Evolutionary conservation across 2,329 filamentous ascomycete species (phyloP).

Genomic region (Xylaria polymorpha): DNA sequence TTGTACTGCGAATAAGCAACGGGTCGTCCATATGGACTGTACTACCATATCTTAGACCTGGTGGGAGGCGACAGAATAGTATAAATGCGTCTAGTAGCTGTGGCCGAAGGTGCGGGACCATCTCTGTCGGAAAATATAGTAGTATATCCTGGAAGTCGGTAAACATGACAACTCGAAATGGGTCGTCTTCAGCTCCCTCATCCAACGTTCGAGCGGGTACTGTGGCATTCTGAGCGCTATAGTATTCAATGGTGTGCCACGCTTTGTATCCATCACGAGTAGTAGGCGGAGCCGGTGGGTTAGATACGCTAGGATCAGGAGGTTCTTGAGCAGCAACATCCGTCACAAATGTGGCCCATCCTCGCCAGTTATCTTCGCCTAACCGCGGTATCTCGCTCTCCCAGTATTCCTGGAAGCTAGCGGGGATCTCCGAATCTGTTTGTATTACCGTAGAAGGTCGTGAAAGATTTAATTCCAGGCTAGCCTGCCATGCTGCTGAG

Average conservation of each 20-base stretch:
- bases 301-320: conserved; percentile 53
- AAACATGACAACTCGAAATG: conserved; percentile 83
- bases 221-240: conserved; percentile 59
- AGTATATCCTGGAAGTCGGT: conserved; percentile 77
- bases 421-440: conserved; percentile 47
- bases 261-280: conserved; percentile 61
- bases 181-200: conserved; percentile 80
- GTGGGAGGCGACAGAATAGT: conserved; percentile 73
- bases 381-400: conserved; percentile 83
- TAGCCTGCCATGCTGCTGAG: conserved; percentile 83
- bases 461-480: conserved; percentile 78
- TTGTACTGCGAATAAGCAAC: conserved; percentile 58
- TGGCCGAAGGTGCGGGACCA: conserved; percentile 52
- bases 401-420: conserved; percentile 80
- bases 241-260: conserved; percentile 67
- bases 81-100: conserved; percentile 77
- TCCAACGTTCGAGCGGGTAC: conserved; percentile 81
- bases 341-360: conserved; percentile 72
- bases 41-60: conserved; percentile 50
- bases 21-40: conserved; percentile 60
- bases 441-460: conserved; percentile 57
- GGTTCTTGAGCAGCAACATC: conserved; percentile 53
- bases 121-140: conserved; percentile 58
- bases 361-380: conserved; percentile 76
- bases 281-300: conserved; percentile 34